phyloP scores from a whole-genome alignment of 83 land plant genomes.

The Larix sibirica region DNA sequence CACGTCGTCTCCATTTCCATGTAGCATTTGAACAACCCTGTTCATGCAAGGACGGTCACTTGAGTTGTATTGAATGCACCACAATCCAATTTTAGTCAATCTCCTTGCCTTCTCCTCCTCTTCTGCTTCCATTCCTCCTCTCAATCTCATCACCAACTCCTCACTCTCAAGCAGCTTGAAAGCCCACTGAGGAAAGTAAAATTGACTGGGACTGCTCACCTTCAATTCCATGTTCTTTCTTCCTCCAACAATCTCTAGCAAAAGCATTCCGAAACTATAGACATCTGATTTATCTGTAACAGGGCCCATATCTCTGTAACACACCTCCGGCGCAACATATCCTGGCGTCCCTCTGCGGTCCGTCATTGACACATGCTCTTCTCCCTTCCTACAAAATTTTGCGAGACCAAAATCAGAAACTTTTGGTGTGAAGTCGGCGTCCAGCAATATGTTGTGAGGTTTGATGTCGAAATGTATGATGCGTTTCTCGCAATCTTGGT shows the following conservation, averaged over 20 bases:
- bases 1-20: no score
- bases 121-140: not conserved
- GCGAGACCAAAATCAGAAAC: slow-evolving; percentile 36
- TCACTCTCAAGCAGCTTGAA: no score
- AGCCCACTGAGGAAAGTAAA: no score
- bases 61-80: no score
- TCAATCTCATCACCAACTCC: not conserved
- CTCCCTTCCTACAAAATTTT: slow-evolving; percentile 15
- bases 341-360: slow-evolving; percentile 26
- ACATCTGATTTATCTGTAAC: slow-evolving; percentile 39
- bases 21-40: no score
- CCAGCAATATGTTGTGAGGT: slow-evolving; percentile 31
- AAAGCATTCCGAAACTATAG: slow-evolving; percentile 40
- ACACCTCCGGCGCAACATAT: slow-evolving; percentile 27
- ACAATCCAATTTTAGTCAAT: no score
- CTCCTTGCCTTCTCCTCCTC: no score
- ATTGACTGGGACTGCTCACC: no score
- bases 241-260: slow-evolving; percentile 27
- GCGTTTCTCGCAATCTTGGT: slow-evolving; percentile 26
- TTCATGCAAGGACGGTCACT: no score
- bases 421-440: slow-evolving; percentile 14
- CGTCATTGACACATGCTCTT: slow-evolving; percentile 20
- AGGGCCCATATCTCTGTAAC: slow-evolving; percentile 12
- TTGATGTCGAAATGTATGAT: slow-evolving; percentile 43
- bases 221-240: slow-evolving; percentile 1